These are phyloP conservation scores for Phaffomyces opuntiae DNA, from an alignment of 805 yeast species.

Conservation along the genomic window DNA sequence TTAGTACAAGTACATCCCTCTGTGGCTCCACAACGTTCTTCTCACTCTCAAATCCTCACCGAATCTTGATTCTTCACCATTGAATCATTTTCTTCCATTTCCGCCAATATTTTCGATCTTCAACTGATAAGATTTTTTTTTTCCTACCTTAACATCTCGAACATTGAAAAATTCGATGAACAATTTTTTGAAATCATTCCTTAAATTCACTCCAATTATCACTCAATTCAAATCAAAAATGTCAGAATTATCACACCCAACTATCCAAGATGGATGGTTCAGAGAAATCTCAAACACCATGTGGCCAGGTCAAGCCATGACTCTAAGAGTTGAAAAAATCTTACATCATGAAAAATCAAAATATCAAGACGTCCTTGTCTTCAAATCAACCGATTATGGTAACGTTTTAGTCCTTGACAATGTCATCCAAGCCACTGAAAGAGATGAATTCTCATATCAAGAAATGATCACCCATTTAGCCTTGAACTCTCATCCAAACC, in stretches of 20 bases:
- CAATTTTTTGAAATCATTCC: not conserved
- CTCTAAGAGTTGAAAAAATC: constrained; percentile 78
- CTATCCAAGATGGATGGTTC: constrained; percentile 84
- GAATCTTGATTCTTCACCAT: no score
- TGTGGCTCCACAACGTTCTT: no score
- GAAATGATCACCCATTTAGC: constrained; percentile 97
- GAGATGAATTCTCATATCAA: constrained; percentile 96
- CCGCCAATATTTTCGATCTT: no score
- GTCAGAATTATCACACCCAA: constrained; percentile 36
- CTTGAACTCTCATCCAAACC: constrained; percentile 87
- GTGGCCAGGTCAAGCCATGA: constrained; percentile 99
- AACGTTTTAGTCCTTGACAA: constrained; percentile 93
- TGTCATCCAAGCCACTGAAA: constrained; percentile 92
- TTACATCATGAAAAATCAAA: constrained; percentile 79
- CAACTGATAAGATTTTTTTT: no score
- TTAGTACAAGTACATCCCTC: no score
- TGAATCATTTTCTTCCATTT: no score
- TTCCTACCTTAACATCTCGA: no score
- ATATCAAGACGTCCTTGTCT: constrained; percentile 90
- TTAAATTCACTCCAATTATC: not conserved
- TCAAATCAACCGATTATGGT: constrained; percentile 90
- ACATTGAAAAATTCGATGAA: no score
- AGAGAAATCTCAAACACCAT: constrained; percentile 89
- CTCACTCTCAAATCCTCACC: no score
- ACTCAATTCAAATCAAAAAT: constrained; percentile 9